Conservation (phyloP, 139 green algal genomes). For the Deuterostichococcus epilithicus region DNA sequence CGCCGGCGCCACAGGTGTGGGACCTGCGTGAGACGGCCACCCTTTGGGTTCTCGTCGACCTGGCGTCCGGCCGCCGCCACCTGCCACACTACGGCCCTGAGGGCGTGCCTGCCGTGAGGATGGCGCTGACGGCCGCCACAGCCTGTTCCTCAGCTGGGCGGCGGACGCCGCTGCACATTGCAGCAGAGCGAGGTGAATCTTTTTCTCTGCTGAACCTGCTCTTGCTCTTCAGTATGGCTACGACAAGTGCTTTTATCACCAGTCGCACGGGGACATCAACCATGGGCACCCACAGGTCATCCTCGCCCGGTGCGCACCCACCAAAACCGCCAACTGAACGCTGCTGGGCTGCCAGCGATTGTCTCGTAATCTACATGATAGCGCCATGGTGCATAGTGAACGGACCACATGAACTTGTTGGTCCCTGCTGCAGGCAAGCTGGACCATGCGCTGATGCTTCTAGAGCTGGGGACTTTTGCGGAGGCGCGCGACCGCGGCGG, state of each 20-base stretch:
- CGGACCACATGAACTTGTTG: too few species aligned
- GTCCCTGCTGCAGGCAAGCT: slow-evolving; percentile 16
- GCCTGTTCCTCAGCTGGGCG: slow-evolving; percentile 60
- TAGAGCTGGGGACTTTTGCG: slow-evolving; percentile 52
- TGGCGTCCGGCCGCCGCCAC: not conserved
- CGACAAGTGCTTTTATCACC: too few species aligned
- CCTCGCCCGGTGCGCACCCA: too few species aligned
- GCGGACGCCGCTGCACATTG: slow-evolving; percentile 67
- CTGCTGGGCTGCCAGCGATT: too few species aligned
- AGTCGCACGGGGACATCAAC: too few species aligned
- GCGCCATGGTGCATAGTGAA: too few species aligned
- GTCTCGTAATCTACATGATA: too few species aligned
- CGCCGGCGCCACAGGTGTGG: slow-evolving; percentile 17
- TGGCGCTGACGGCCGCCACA: slow-evolving; percentile 48
- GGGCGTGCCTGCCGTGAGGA: not conserved
- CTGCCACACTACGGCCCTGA: not conserved
- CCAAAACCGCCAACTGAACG: too few species aligned
- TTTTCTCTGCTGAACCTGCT: too few species aligned
- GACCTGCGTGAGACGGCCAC: slow-evolving; percentile 16
- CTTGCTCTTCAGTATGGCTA: not conserved
- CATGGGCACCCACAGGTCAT: too few species aligned
- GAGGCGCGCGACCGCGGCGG: slow-evolving; percentile 54
- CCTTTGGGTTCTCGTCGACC: slow-evolving; percentile 3
- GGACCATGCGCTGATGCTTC: slow-evolving; percentile 30
- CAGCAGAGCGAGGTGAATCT: slow-evolving; percentile 41